Base-by-base conservation (phyloP, 495 filamentous ascomycete genomes). In the Penicillium herquei region DNA sequence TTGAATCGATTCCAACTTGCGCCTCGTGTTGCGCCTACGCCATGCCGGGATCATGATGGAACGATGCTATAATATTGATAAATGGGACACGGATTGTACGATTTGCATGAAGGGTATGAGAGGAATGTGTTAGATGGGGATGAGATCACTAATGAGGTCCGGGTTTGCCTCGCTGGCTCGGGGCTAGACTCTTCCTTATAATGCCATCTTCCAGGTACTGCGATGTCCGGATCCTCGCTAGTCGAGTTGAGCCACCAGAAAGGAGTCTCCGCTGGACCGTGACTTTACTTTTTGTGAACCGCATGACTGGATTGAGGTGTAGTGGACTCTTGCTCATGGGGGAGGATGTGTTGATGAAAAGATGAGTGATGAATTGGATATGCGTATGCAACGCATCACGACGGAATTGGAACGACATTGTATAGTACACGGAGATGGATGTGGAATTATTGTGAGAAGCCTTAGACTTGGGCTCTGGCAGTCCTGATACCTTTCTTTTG, bases 351-450 rank as follows among this genome's bases (percentile, higher is more conserved):
- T 26, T 26, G 21, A 26, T 26, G 21, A 26, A 32, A 26, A 18
- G 35, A 8, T 43, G 37, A 45, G 39, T 18, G 31, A 52, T 52
- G 50, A 14, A 41, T 33, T 5, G 14, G 9, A 32, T 31, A 21
- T 37, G 12, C 12, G 34, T 13, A 7, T 37, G 34, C 46, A 31
- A 35, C 17, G 46, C 35, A 35, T 8, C 21, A 26, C 21, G 21
- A 26, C n/a, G n/a, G n/a, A 16, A 49, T 2, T 43, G 17, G 46
- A 16, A 43, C 40, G 50, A n/a, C 39, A 44, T 44, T 52, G 40
- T 52, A 35, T 52, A 52, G 33, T 52, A 35, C 14, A 44, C 31
- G 37, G 18, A 46, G 30, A 32, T 32, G 34, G 34, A 37, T 37
- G 7, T 37, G 34, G 34, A 37, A 10, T 37, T 9, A 37, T n/a